Conservation (phyloP, 2,329 filamentous ascomycete genomes). For the Fusarium compactum region DNA sequence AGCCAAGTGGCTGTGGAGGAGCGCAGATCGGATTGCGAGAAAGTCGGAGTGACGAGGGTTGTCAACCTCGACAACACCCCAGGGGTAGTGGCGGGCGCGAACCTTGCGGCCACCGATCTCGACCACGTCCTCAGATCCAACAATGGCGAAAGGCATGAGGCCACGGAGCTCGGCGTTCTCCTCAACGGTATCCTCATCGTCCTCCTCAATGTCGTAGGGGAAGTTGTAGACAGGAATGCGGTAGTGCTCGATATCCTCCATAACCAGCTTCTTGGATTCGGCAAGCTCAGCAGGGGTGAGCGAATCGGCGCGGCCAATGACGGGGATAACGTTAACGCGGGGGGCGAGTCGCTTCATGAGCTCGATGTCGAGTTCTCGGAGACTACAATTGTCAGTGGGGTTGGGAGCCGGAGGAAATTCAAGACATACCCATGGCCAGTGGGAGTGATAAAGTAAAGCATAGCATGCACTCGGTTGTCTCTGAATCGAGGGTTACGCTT, state of each 20-base stretch:
- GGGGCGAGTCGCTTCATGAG: conserved; percentile 99
- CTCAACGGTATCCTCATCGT: conserved; percentile 98
- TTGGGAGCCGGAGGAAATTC: background rate
- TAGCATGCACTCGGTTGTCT: conserved; percentile 97
- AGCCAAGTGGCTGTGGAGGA: conserved; percentile 96
- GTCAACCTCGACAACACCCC: conserved; percentile 98
- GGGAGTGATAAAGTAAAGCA: conserved; percentile 99
- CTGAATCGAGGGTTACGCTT: conserved; percentile 99
- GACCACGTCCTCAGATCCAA: conserved; percentile 94
- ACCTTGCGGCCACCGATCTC: conserved; percentile 94
- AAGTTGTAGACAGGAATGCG: conserved; percentile 99
- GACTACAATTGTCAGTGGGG: conserved; percentile 63
- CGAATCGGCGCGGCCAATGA: conserved; percentile 98
- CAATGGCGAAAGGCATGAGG: conserved; percentile 98
- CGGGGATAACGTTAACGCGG: conserved; percentile 98
- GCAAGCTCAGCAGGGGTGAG: conserved; percentile 96
- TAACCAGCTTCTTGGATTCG: conserved; percentile 99
- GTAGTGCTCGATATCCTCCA: conserved; percentile 99
- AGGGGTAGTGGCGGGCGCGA: conserved; percentile 96
- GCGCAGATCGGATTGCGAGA: conserved; percentile 93
- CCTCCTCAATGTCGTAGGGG: conserved; percentile 99
- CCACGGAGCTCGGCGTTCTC: conserved; percentile 98
- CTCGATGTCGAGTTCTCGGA: conserved; percentile 98
- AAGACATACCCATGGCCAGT: conserved; percentile 86
- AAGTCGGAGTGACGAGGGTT: conserved; percentile 99